Base-by-base conservation (phyloP, 1,284 basidiomycete species). In the Rhodotorula sp. region DNA sequence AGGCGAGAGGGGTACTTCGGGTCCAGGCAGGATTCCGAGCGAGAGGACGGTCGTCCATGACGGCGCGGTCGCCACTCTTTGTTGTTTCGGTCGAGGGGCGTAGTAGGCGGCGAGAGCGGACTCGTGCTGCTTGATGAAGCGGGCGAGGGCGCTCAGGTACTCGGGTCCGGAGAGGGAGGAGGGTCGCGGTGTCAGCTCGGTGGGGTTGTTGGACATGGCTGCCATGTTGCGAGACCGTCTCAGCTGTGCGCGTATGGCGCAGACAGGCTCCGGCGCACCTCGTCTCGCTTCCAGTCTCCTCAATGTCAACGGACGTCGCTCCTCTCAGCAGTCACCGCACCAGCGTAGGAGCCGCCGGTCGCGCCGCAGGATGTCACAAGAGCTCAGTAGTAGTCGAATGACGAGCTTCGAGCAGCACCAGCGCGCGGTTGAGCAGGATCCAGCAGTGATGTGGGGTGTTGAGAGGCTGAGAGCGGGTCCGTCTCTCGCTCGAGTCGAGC, bases 71-170 rank as follows among this genome's bases (percentile, higher is more conserved):
- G 31, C 11, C 15, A 24, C 18, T 20, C 52, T 62, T 13, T 24
- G 16, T 10, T 47, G 57, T 8, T 20, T 55, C 15, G 68, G 9
- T 22, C 51, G 24, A 15, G 64, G 68, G 0, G 59, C 60, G 52
- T 69, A 66, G 64, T 68, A 74, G 48, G 57, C 61, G 11, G 73
- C 73, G 57, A 75, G 68, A 24, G 68, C 51, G n/a, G 61, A 16
- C 28, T 75, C 71, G 48, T 75, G 71, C n/a, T 55, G 54, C 11
- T 51, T 34, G 50, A 73, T 66, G 67, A 67, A 73, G 18, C 40
- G 20, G 1, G 73, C 59, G 54, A 73, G 71, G 10, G 65, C 57
- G 44, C 60, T 22, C 52, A 73, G 66, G 63, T 73, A 75, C 44
- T 18, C 64, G 22, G 55, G 31, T 2, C 63, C 68, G 40, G 59